Evolutionary conservation across 2,329 filamentous ascomycete species (phyloP).

Genomic region (Diplodia intermedia): DNA sequence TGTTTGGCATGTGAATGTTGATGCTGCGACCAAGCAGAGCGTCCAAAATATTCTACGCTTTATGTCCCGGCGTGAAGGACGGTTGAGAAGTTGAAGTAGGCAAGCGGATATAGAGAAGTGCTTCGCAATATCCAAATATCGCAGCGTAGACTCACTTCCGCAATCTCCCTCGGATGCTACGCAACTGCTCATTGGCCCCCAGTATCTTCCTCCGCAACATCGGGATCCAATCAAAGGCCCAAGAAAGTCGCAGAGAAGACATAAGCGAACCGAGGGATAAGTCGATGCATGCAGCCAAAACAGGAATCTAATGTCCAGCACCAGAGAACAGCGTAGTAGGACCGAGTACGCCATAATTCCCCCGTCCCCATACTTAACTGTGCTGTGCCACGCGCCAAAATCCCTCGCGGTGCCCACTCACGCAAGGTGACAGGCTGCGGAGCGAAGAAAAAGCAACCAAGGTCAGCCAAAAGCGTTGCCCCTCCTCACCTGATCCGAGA

Average conservation of each 20-base stretch:
- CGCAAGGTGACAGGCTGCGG: background rate
- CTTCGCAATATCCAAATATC: no score
- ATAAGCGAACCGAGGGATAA: background rate
- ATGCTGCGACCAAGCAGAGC: no score
- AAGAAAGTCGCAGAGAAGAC: background rate
- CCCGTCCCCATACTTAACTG: background rate
- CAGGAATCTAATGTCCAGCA: background rate
- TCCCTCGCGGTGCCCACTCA: background rate
- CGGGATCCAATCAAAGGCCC: background rate
- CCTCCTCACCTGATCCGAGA: slow-evolving; percentile 14
- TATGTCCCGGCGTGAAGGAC: no score
- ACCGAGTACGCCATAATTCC: background rate
- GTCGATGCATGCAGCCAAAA: slow-evolving; percentile 8
- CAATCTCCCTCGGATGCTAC: no score
- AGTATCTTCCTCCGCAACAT: background rate
- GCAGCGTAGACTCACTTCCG: no score
- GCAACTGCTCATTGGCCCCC: background rate
- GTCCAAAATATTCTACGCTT: no score
- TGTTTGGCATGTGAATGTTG: no score
- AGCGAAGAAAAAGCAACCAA: slow-evolving; percentile 10
- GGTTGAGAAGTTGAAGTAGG: no score
- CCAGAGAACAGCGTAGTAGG: slow-evolving; percentile 7
- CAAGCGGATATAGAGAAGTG: no score
- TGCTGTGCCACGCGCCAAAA: slow-evolving; percentile 18
- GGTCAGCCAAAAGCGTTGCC: background rate